These are phyloP conservation scores for Coemansia sp. DNA, from an alignment of 192 early-diverging fungal genomes.

Conservation along the genomic window DNA sequence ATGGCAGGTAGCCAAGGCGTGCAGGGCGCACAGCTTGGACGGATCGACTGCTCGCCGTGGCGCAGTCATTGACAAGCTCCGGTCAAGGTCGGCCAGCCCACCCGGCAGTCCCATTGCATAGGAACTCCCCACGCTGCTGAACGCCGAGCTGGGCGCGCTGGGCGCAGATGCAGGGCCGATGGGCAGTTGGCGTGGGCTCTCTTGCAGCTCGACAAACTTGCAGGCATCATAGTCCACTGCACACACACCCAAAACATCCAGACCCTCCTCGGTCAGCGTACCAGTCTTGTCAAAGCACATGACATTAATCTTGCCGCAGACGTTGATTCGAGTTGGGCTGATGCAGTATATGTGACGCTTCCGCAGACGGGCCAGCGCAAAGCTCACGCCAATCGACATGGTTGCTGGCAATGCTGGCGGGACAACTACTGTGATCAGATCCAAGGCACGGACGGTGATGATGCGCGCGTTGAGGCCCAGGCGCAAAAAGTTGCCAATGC, in stretches of 20 bases:
- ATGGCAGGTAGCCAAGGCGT: constrained; percentile 76
- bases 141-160: constrained; percentile 47
- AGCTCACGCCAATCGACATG: constrained; percentile 95
- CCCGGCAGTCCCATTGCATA: constrained; percentile 21
- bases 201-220: constrained; percentile 51
- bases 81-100: constrained; percentile 37
- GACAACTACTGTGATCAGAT: constrained; percentile 94
- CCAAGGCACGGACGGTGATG: constrained; percentile 88
- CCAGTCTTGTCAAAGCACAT: constrained; percentile 99
- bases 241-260: constrained; percentile 92
- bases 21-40: constrained; percentile 50
- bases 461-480: constrained; percentile 64
- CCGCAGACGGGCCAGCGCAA: constrained; percentile 85
- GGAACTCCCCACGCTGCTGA: constrained; percentile 45
- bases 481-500: constrained; percentile 84
- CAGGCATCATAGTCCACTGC: constrained; percentile 52
- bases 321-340: constrained; percentile 88
- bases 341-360: constrained; percentile 87
- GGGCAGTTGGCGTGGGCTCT: constrained; percentile 51
- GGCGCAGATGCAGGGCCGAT: constrained; percentile 15
- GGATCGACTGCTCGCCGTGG: constrained; percentile 44
- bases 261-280: constrained; percentile 92
- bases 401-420: constrained; percentile 97
- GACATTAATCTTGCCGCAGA: constrained; percentile 92
- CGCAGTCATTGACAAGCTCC: constrained; percentile 43